Percentiles rank a stretch among this genome's conserved stretches.
These are phyloP conservation scores for Beta macrorhiza DNA, from an alignment of 179 eudicot genomes.

Conservation along the genomic window DNA sequence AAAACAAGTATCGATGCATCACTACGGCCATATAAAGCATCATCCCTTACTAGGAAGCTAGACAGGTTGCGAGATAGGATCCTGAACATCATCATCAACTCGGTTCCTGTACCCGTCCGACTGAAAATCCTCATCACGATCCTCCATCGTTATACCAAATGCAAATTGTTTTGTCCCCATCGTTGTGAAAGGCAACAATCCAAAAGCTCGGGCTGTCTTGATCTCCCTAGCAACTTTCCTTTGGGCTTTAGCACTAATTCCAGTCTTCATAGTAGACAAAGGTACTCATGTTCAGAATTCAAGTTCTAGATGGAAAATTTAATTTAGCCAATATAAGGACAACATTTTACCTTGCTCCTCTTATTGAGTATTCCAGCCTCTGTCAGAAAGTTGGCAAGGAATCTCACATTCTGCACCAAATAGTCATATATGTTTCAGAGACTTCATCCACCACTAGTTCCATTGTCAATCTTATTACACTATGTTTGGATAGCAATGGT, in stretches of 20 bases:
- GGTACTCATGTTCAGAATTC: constrained; percentile 1
- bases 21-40: not conserved
- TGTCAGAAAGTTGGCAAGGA: constrained; percentile 81
- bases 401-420: constrained; percentile 66
- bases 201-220: constrained; percentile 87
- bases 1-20: not conserved
- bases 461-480: no score
- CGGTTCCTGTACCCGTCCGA: constrained; percentile 34
- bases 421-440: not conserved
- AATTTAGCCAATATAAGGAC: not conserved
- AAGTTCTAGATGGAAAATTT: not conserved
- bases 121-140: constrained; percentile 55
- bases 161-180: constrained; percentile 66
- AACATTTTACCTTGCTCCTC: constrained; percentile 64
- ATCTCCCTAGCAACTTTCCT: constrained; percentile 90
- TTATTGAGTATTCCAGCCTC: constrained; percentile 74
- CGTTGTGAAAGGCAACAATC: constrained; percentile 73
- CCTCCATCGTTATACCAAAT: constrained; percentile 69
- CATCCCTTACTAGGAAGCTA: constrained; percentile 19
- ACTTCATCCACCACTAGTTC: not conserved
- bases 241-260: constrained; percentile 85
- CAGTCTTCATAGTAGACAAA: constrained; percentile 44
- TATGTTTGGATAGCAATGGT: no score
- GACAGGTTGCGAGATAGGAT: constrained; percentile 19
- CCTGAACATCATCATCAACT: constrained; percentile 33